Conservation (phyloP, 495 filamentous ascomycete species). For the Aspergillus ellipticus region DNA sequence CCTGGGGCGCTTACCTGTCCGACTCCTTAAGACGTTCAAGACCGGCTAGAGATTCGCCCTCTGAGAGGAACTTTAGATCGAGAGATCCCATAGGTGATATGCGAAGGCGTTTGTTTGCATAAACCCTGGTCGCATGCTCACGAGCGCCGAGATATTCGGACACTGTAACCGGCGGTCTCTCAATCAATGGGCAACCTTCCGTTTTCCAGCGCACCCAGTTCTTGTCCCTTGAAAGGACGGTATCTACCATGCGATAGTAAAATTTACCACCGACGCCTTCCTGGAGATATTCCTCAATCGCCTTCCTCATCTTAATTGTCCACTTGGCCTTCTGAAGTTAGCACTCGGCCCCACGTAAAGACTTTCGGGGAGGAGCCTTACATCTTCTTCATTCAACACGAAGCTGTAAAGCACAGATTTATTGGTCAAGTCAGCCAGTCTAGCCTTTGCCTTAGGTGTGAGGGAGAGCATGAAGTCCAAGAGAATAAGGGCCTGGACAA, state of each 20-base stretch:
- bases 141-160: conserved; percentile 64
- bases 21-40: conserved; percentile 57
- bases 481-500: conserved; percentile 90
- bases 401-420: conserved; percentile 84
- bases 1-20: conserved; percentile 41
- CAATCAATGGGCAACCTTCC: conserved; percentile 84
- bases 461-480: conserved; percentile 90
- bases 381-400: conserved; percentile 74
- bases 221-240: conserved; percentile 89
- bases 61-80: conserved; percentile 71
- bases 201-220: conserved; percentile 99
- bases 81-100: conserved; percentile 65
- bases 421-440: conserved; percentile 67
- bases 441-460: conserved; percentile 76
- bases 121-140: conserved; percentile 56
- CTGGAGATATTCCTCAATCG: conserved; percentile 75
- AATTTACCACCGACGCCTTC: conserved; percentile 69
- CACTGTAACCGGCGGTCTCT: conserved; percentile 63
- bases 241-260: conserved; percentile 95
- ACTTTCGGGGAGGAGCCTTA: conserved; percentile 34
- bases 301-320: conserved; percentile 65
- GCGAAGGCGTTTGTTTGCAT: conserved; percentile 62
- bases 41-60: conserved; percentile 49
- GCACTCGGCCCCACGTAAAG: conserved; percentile 20
- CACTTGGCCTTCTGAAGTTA: conserved; percentile 58